phyloP scores from a whole-genome alignment of 2,329 filamentous ascomycete genomes.

The Remersonia thermophila region DNA sequence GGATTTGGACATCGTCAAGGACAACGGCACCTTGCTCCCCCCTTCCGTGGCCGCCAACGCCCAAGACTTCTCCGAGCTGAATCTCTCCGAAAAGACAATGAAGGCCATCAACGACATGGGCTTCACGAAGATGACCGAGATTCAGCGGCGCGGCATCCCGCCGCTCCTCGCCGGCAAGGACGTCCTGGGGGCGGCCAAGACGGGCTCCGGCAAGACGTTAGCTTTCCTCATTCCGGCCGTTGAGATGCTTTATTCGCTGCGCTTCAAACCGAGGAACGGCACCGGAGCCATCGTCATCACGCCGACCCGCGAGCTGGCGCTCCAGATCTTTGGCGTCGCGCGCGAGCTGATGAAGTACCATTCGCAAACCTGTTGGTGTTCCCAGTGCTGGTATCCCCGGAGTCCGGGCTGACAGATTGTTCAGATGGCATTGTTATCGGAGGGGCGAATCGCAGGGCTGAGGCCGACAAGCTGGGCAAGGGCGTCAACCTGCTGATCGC shows the following conservation, averaged over 20 bases:
- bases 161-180: slow-evolving; percentile 81
- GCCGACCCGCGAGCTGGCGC: slow-evolving; percentile 81
- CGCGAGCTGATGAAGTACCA: slow-evolving; percentile 86
- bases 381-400: not conserved
- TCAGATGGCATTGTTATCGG: slow-evolving; percentile 80
- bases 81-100: slow-evolving; percentile 78
- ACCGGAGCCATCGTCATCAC: slow-evolving; percentile 88
- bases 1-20: slow-evolving; percentile 23
- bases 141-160: slow-evolving; percentile 78
- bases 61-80: slow-evolving; percentile 66
- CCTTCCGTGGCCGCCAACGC: slow-evolving; percentile 48
- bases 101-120: slow-evolving; percentile 83
- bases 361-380: slow-evolving; percentile 41
- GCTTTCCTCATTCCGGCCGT: slow-evolving; percentile 89
- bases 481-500: slow-evolving; percentile 92
- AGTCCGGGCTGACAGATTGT: slow-evolving; percentile 1
- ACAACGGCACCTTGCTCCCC: slow-evolving; percentile 39
- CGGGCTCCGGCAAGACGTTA: slow-evolving; percentile 88
- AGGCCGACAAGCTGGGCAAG: slow-evolving; percentile 87
- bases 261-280: slow-evolving; percentile 90
- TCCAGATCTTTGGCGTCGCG: slow-evolving; percentile 94
- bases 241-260: slow-evolving; percentile 79
- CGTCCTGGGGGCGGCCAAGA: slow-evolving; percentile 91
- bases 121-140: slow-evolving; percentile 91
- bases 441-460: slow-evolving; percentile 78